These are phyloP conservation scores for Pythium pyrilobum DNA, from an alignment of 352 stramenopile genomes.

Conservation along the genomic window DNA sequence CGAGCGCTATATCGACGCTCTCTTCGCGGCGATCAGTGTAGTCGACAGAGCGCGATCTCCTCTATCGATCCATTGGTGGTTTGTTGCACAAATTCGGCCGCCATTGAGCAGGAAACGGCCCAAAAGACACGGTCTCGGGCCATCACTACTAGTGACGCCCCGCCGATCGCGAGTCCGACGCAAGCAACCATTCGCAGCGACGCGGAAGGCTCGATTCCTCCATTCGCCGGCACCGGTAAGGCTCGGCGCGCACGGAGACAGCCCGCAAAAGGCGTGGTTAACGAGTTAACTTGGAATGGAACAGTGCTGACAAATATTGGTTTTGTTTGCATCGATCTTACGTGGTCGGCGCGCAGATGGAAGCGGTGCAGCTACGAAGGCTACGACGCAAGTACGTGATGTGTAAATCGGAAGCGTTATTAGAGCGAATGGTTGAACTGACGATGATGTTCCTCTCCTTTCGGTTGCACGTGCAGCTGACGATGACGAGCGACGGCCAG, in stretches of 20 bases:
- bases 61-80: conserved; percentile 16
- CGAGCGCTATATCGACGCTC: conserved; percentile 3
- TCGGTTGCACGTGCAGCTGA: conserved; percentile 30
- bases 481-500: conserved; percentile 45
- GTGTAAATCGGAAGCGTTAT: not conserved
- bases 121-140: not conserved
- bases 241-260: not conserved
- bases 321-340: not conserved
- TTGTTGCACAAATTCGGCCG: not conserved
- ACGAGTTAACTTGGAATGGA: conserved; percentile 10
- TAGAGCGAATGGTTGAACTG: not conserved
- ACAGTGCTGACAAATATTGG: not conserved
- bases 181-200: conserved; percentile 14
- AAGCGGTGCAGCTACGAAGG: conserved; percentile 10
- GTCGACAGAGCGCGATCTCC: conserved; percentile 20
- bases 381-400: conserved; percentile 13
- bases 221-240: conserved; percentile 15
- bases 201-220: conserved; percentile 10
- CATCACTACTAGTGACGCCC: not conserved
- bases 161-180: not conserved
- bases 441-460: not conserved
- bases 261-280: not conserved
- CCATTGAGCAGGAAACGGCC: not conserved
- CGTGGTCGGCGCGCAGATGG: conserved; percentile 8
- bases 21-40: not conserved